Conservation (phyloP, 345 rosid species). For the Raphanus sativus region DNA sequence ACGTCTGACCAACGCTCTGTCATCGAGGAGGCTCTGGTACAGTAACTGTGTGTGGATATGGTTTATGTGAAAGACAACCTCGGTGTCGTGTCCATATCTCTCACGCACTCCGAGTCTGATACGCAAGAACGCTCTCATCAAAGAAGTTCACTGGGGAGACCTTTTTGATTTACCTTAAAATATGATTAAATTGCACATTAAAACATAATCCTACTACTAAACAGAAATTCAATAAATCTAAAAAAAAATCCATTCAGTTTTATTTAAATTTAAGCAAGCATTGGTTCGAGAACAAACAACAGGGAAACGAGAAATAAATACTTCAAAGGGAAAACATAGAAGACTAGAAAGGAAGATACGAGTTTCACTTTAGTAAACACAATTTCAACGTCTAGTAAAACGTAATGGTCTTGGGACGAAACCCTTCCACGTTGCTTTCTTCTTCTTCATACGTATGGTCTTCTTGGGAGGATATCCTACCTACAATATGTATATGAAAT, state of each 20-base stretch:
- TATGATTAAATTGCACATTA: too few species aligned
- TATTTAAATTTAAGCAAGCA: not conserved
- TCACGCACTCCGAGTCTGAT: too few species aligned
- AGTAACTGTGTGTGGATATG: slow-evolving; percentile 12
- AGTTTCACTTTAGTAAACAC: too few species aligned
- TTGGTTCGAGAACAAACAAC: not conserved
- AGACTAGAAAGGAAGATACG: too few species aligned
- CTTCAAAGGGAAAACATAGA: not conserved
- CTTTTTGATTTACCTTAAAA: too few species aligned
- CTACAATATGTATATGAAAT: not conserved
- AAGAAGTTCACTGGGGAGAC: too few species aligned
- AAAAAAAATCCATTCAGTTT: not conserved
- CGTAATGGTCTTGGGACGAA: not conserved
- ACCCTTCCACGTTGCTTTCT: not conserved
- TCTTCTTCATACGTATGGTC: not conserved
- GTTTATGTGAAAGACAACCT: too few species aligned
- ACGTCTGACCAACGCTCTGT: slow-evolving; percentile 71
- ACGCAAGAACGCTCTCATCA: too few species aligned
- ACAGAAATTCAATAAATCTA: not conserved
- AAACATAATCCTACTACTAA: too few species aligned
- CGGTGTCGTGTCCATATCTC: too few species aligned
- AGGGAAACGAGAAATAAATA: not conserved
- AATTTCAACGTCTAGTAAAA: not conserved
- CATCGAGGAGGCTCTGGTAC: slow-evolving; percentile 85
- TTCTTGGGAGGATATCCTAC: not conserved